Evolutionary conservation across 495 filamentous ascomycete genomes (phyloP).

Genomic region (Aspergillus incahuasiensis): DNA sequence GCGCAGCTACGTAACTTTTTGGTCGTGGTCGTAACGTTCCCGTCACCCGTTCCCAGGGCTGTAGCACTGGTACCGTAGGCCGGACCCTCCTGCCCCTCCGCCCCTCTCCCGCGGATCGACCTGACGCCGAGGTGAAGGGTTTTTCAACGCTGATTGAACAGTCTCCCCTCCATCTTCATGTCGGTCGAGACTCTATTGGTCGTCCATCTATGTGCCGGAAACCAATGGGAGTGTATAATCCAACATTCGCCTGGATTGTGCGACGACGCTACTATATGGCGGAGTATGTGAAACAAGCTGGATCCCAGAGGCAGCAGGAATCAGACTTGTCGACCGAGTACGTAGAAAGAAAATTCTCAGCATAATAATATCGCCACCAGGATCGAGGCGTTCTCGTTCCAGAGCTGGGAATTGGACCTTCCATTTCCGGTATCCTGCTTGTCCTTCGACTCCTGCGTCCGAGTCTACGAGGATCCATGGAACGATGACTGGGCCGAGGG

Average conservation of each 20-base stretch:
- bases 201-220: background rate
- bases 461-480: conserved; percentile 15
- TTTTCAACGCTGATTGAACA: background rate
- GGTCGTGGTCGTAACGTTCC: conserved; percentile 1
- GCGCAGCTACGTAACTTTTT: conserved; percentile 7
- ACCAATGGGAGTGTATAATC: background rate
- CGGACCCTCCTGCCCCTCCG: background rate
- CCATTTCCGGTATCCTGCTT: conserved; percentile 6
- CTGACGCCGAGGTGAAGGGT: background rate
- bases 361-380: background rate
- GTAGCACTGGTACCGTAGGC: conserved; percentile 30
- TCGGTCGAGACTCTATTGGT: background rate
- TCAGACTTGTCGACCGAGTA: background rate
- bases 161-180: background rate
- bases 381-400: background rate
- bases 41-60: conserved; percentile 28
- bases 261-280: conserved; percentile 1
- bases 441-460: background rate
- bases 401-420: background rate
- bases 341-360: background rate
- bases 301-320: background rate
- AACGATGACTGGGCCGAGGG: background rate
- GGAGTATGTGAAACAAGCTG: background rate
- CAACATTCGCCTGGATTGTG: background rate
- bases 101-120: background rate